Conservation (phyloP, 2,329 filamentous ascomycete genomes). For the Pestalotiopsis sp. region DNA sequence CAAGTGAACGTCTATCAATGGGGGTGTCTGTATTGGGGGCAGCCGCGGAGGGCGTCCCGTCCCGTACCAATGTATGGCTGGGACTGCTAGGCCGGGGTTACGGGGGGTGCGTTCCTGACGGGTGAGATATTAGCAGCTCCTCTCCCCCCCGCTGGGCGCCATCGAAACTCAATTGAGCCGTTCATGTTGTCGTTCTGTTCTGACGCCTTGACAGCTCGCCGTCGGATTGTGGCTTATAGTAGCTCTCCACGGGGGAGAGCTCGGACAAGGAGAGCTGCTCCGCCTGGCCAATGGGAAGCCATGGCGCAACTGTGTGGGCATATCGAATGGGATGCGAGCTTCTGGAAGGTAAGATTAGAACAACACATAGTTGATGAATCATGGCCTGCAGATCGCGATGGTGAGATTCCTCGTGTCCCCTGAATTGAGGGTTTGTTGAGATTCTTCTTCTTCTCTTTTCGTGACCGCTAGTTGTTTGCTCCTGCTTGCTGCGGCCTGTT, state of each 20-base stretch:
- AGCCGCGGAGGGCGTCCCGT: neutral
- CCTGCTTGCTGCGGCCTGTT: neutral
- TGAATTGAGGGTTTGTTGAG: neutral
- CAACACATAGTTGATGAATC: neutral
- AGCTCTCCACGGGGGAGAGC: neutral
- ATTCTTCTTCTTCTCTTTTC: neutral
- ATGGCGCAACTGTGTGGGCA: neutral
- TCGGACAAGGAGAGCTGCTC: neutral
- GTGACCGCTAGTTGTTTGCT: slow-evolving; percentile 1
- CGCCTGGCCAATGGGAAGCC: neutral
- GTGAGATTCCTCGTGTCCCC: neutral
- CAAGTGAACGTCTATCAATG: neutral
- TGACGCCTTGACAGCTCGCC: neutral
- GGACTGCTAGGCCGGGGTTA: neutral
- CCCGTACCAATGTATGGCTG: neutral
- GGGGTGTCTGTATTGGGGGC: neutral
- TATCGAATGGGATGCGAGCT: neutral
- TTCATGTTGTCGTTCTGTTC: neutral
- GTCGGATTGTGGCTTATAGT: neutral
- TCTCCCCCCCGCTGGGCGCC: neutral
- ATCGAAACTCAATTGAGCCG: neutral
- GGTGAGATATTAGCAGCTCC: neutral
- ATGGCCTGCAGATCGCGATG: neutral
- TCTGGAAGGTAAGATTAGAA: neutral
- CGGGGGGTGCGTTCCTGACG: neutral